A percentile compares a stretch with the other conserved stretches of the same genome.
phyloP scores from a whole-genome alignment of 2,329 filamentous ascomycete genomes.

The Nemania abortiva region DNA sequence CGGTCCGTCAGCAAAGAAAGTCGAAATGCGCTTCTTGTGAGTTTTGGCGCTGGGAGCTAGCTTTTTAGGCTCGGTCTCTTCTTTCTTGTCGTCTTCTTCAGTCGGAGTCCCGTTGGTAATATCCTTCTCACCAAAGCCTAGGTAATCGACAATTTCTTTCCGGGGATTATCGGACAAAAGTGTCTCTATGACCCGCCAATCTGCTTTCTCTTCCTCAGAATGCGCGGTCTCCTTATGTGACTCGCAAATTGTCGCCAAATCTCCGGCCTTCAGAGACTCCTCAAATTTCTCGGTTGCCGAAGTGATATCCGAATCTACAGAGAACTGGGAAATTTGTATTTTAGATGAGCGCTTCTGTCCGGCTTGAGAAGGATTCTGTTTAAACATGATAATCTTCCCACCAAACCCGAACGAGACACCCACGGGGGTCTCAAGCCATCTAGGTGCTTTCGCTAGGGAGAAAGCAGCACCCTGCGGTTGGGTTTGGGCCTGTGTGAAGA shows the following conservation, averaged over 20 bases:
- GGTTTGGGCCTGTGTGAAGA: slow-evolving; percentile 93
- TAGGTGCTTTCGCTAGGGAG: slow-evolving; percentile 85
- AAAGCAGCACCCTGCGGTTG: slow-evolving; percentile 93
- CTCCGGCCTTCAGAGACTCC: slow-evolving; percentile 79
- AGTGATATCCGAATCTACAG: slow-evolving; percentile 87
- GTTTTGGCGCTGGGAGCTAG: slow-evolving; percentile 55
- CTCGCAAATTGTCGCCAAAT: slow-evolving; percentile 83
- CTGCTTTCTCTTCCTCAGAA: slow-evolving; percentile 91
- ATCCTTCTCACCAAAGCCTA: slow-evolving; percentile 82
- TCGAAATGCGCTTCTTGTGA: slow-evolving; percentile 73
- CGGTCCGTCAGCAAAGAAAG: slow-evolving; percentile 81
- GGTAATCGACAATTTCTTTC: slow-evolving; percentile 85
- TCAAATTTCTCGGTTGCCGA: slow-evolving; percentile 89
- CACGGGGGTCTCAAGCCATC: slow-evolving; percentile 87
- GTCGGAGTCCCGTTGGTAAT: slow-evolving; percentile 63
- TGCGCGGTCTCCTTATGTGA: slow-evolving; percentile 79
- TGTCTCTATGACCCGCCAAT: slow-evolving; percentile 95
- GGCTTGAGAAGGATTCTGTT: slow-evolving; percentile 66
- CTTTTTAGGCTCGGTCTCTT: slow-evolving; percentile 60
- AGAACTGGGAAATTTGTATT: slow-evolving; percentile 87
- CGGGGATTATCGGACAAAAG: slow-evolving; percentile 87
- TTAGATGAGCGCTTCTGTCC: slow-evolving; percentile 78
- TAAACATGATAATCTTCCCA: slow-evolving; percentile 87
- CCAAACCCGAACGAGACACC: slow-evolving; percentile 96
- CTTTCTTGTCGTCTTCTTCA: slow-evolving; percentile 51